Base-by-base conservation (phyloP, 305 asterid species). In the Fraxinus xanthoxyloides region DNA sequence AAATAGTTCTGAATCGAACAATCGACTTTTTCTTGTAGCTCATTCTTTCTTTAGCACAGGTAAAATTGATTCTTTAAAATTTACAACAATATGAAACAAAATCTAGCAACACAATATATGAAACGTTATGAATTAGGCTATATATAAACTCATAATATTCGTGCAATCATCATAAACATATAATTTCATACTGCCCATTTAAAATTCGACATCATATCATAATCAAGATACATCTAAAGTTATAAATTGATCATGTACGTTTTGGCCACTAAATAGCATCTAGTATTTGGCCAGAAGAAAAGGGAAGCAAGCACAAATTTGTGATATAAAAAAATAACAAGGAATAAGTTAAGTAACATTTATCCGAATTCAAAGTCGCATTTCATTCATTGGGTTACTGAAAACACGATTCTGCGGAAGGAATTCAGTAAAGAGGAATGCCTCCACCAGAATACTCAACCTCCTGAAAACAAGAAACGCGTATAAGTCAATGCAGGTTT, bases 361-460 rank as follows among this genome's bases (percentile, higher is more conserved):
- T 43, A 83, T 43, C 48, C 46, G 65, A 72, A 74, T 59, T 40
- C 34, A 9, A 43, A 19, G 51, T 36, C 28, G 38, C 23, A 2
- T 32, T 69, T 46, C 31, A 35, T 46, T 63, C 73, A 30, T 40
- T 31, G 54, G 24, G 31, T 24, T 24, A 80, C 5, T 77, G 12
- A 2, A 77, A 77, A 30, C 34, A 72, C 26, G 7, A 56, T 5
- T 51, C 30, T 31, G 56, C 15, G n/a, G 69, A 79, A 59, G 9
- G 21, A 36, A 76, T 77, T 85, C 51, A 92, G 84, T 85, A 77
- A 38, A 90, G 87, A 3, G 89, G 93, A 77, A 93, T 54, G 73
- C 98, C 97, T 56, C 99, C 99, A 83, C 98, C 98, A 32, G 99
- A 89, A 85, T 90, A 94, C 89, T 95, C 99, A 2, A 95, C 92